Evolutionary conservation across 208 protist species (phyloP).

Genomic region (Acanthamoeba sp.): DNA sequence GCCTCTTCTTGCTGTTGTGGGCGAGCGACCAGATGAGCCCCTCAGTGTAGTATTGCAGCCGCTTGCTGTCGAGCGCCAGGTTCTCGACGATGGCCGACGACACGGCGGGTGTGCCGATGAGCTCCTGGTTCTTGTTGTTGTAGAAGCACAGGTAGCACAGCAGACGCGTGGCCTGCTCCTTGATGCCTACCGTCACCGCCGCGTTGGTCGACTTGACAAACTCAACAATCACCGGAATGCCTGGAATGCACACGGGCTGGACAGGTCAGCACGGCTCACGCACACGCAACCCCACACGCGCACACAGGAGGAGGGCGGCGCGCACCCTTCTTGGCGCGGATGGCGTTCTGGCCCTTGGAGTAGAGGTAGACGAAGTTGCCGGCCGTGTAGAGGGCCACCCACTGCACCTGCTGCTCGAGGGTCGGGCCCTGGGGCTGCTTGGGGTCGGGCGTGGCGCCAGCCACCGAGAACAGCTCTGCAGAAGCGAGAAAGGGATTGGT

Average conservation of each 20-base stretch:
- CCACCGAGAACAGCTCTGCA: slow-evolving; percentile 2
- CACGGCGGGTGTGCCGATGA: slow-evolving; percentile 32
- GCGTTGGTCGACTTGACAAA: slow-evolving; percentile 18
- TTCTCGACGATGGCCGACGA: slow-evolving; percentile 37
- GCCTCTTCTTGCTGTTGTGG: slow-evolving; percentile 33
- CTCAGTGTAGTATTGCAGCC: slow-evolving; percentile 36
- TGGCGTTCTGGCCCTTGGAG: slow-evolving; percentile 34
- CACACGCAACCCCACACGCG: not conserved
- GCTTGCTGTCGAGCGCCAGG: slow-evolving; percentile 47
- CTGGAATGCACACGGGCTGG: not conserved
- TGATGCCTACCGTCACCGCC: slow-evolving; percentile 24
- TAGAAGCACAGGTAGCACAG: slow-evolving; percentile 55
- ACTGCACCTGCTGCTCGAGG: slow-evolving; percentile 25
- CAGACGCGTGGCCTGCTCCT: slow-evolving; percentile 29
- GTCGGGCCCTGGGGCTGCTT: slow-evolving; percentile 23
- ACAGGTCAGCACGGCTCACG: not conserved
- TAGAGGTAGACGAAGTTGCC: slow-evolving; percentile 36
- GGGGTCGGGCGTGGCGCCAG: not conserved
- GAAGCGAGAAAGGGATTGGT: no score
- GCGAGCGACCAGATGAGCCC: slow-evolving; percentile 41
- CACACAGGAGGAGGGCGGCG: not conserved
- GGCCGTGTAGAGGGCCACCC: slow-evolving; percentile 9
- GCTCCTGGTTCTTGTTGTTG: slow-evolving; percentile 60
- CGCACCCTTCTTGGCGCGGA: slow-evolving; percentile 20
- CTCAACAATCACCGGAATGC: slow-evolving; percentile 4